Percentiles rank a stretch among this genome's conserved stretches.
Conservation (phyloP, 1,284 basidiomycete species). For the Termitomyces sp. region DNA sequence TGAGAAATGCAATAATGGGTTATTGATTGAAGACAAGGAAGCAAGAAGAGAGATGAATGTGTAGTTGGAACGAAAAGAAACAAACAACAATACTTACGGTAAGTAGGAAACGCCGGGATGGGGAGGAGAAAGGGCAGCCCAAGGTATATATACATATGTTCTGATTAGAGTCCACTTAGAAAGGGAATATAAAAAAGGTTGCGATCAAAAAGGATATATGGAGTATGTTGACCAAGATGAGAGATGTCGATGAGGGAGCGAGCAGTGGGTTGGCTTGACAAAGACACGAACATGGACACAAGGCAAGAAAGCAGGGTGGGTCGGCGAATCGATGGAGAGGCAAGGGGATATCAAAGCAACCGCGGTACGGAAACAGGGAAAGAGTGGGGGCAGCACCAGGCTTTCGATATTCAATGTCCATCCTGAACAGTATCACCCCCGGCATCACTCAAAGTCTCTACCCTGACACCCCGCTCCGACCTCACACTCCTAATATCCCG, state of each 20-base stretch:
- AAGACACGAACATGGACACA: neutral
- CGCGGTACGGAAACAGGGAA: slow-evolving; percentile 10
- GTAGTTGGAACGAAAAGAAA: slow-evolving; percentile 1
- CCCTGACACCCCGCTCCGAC: slow-evolving; percentile 69
- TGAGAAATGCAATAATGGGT: slow-evolving; percentile 8
- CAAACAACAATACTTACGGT: slow-evolving; percentile 10
- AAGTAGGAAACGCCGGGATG: slow-evolving; percentile 13
- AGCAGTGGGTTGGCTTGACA: neutral
- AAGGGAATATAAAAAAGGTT: slow-evolving; percentile 18
- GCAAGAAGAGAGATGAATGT: slow-evolving; percentile 6
- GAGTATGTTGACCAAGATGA: slow-evolving; percentile 17
- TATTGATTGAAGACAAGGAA: slow-evolving; percentile 3
- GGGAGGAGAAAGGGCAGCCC: slow-evolving; percentile 8
- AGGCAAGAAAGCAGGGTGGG: neutral
- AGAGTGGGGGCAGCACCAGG: slow-evolving; percentile 24
- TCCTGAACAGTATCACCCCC: slow-evolving; percentile 50
- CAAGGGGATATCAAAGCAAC: slow-evolving; percentile 20
- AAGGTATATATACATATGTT: slow-evolving; percentile 16
- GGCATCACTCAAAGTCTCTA: slow-evolving; percentile 59
- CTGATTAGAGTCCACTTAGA: slow-evolving; percentile 12
- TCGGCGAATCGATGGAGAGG: slow-evolving; percentile 6
- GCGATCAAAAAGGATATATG: slow-evolving; percentile 27
- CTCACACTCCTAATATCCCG: slow-evolving; percentile 75
- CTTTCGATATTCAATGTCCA: slow-evolving; percentile 21
- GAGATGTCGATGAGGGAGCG: slow-evolving; percentile 6